Evolutionary conservation across 164 flowering plant genomes (phyloP).

Genomic region (Aristolochia californica): DNA sequence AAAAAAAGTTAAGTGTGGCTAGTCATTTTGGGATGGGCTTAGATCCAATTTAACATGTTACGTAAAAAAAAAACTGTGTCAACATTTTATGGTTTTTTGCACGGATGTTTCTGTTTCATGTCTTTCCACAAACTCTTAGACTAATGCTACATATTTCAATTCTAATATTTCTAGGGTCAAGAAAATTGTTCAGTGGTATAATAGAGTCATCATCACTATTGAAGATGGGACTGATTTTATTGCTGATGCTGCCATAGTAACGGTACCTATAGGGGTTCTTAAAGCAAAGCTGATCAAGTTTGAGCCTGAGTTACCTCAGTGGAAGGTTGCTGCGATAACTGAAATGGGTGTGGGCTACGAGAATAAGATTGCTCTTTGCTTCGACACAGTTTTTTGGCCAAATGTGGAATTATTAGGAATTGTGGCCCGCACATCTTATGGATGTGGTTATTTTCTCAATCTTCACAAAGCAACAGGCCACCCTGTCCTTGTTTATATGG

Average conservation of each 20-base stretch:
- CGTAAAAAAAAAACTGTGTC: too few species aligned
- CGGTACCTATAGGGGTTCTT: slow-evolving; percentile 80
- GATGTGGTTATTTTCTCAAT: slow-evolving; percentile 88
- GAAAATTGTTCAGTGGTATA: slow-evolving; percentile 34
- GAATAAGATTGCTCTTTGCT: slow-evolving; percentile 74
- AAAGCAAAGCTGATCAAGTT: slow-evolving; percentile 73
- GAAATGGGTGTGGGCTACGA: slow-evolving; percentile 84
- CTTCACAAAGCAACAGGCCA: slow-evolving; percentile 91
- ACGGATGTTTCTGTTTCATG: too few species aligned
- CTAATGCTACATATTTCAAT: too few species aligned
- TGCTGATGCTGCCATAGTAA: slow-evolving; percentile 81
- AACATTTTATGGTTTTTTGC: too few species aligned
- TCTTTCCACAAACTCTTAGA: too few species aligned
- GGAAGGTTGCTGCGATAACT: slow-evolving; percentile 74
- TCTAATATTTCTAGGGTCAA: slow-evolving; percentile 38
- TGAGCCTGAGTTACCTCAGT: slow-evolving; percentile 65
- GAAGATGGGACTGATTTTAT: slow-evolving; percentile 51
- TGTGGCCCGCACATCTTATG: slow-evolving; percentile 70
- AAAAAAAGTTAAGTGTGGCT: too few species aligned
- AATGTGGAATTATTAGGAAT: slow-evolving; percentile 68
- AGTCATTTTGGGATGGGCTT: too few species aligned
- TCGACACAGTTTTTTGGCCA: slow-evolving; percentile 80
- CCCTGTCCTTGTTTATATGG: slow-evolving; percentile 90
- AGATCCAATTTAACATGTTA: too few species aligned
- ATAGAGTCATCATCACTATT: slow-evolving; percentile 49